These are phyloP conservation scores for Catharanthus roseus DNA, from an alignment of 257 asterid species.

Conservation along the genomic window DNA sequence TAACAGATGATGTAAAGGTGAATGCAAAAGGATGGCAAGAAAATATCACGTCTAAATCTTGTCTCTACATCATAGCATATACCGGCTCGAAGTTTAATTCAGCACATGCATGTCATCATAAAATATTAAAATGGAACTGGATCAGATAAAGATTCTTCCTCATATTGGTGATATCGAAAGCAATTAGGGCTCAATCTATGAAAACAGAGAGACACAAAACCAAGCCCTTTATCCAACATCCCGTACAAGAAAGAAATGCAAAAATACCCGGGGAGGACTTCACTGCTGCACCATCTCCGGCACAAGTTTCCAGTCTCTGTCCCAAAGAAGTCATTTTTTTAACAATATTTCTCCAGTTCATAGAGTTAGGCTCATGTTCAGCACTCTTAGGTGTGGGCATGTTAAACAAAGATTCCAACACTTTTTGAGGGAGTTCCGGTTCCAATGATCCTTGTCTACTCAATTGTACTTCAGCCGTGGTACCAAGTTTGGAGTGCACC, in stretches of 20 bases:
- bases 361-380: constrained; percentile 63
- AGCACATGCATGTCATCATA: background rate
- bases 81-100: background rate
- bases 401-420: constrained; percentile 72
- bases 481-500: constrained; percentile 32
- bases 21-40: background rate
- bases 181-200: background rate
- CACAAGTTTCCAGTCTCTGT: constrained; percentile 35
- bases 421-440: constrained; percentile 62
- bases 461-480: constrained; percentile 30
- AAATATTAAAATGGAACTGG: background rate
- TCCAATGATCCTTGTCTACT: constrained; percentile 32
- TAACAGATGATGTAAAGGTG: background rate
- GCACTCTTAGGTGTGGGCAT: constrained; percentile 80
- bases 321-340: constrained; percentile 72
- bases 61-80: background rate
- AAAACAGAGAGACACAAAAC: background rate
- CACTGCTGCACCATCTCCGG: constrained; percentile 30
- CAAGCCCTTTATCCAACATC: background rate
- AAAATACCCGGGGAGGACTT: constrained; percentile 45
- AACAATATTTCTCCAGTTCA: constrained; percentile 91
- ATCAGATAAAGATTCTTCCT: background rate
- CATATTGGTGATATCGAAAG: background rate
- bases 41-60: background rate
- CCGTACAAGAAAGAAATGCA: background rate